Conservation (phyloP, 2,329 filamentous ascomycete species). For the Ophiostoma perfectum region DNA sequence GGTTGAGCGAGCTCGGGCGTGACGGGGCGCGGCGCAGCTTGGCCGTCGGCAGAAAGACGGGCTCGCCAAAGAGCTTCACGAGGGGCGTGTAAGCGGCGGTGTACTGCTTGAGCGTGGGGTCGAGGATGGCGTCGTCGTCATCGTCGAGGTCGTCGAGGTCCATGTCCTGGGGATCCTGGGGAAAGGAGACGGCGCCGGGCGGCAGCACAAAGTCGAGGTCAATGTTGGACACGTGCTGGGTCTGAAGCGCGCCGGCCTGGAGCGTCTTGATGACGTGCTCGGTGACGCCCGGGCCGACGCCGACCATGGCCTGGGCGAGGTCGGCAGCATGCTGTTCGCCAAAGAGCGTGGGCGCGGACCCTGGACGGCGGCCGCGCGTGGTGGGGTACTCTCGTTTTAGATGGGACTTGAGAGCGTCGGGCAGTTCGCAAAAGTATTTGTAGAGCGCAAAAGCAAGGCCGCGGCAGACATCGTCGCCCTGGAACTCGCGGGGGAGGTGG, state of each 20-base stretch:
- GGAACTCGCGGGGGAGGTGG: conserved; percentile 84
- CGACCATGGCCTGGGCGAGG: conserved; percentile 76
- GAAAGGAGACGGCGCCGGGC: conserved; percentile 56
- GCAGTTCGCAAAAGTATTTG: conserved; percentile 90
- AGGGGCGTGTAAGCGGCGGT: conserved; percentile 66
- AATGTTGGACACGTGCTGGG: conserved; percentile 76
- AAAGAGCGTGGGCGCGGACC: conserved; percentile 66
- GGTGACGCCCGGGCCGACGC: conserved; percentile 67
- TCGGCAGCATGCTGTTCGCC: conserved; percentile 90
- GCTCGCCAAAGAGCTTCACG: conserved; percentile 73
- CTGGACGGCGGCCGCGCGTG: conserved; percentile 52
- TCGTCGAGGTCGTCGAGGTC: conserved; percentile 39
- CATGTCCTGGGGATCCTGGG: conserved; percentile 41
- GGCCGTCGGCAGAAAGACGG: conserved; percentile 80
- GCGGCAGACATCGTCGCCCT: conserved; percentile 89
- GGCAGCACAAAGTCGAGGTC: conserved; percentile 86
- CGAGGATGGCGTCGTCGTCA: conserved; percentile 60
- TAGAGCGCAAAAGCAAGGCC: conserved; percentile 86
- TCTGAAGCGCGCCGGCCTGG: conserved; percentile 66
- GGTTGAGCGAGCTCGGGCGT: conserved; percentile 71
- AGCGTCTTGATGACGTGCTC: conserved; percentile 66
- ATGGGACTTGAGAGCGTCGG: conserved; percentile 66
- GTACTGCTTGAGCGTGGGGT: conserved; percentile 64
- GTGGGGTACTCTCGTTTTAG: conserved; percentile 56
- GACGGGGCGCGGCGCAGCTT: conserved; percentile 81